Evolutionary conservation across 331 rosid genomes (phyloP), one percentile per base, ranked within the genome.

Genomic region (Rhamnella rubrinervis): DNA sequence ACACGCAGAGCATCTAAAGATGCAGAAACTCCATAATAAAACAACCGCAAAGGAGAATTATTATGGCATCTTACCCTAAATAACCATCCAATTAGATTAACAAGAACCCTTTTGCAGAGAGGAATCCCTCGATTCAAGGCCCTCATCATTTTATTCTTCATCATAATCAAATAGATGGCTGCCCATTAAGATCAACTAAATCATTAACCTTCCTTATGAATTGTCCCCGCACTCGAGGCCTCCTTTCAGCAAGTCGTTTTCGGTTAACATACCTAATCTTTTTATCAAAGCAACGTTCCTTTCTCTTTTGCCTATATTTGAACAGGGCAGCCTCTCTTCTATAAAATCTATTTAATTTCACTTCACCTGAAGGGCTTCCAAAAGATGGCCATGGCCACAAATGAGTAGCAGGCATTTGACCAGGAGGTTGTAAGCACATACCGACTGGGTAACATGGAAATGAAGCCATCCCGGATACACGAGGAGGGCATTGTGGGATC

Each of bases 311-410:
- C 83, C 96, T 85, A 75, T 89, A 95, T 77, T 95, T 95, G 69
- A 91, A 82, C 81, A 95, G 66, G 35, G 99, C 97, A 53, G 97
- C 99, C 83, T 91, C 99, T 86, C 99, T 95, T 81, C 97, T 84
- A 73, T 91, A 93, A 28, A 83, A 88, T 76, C 86, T 91, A 59
- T 77, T 87, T 38, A 74, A 38, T 47, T 80, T 83, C 71, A 83
- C 84, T 67, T 91, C 96, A 6, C 80, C 64, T 23, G 93, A 70
- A 59, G 82, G 73, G 71, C 69, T 81, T 77, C 92, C 96, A 65
- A 83, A 78, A 12, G 87, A 78, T 37, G 87, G 88, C 97, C 99
- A 89, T 66, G 88, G 88, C 97, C 99, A 89, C 63, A 87, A 57
- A 78, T 82, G 88, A 83, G 68, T 19, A 21, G 80, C 31, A 65